A percentile compares a stretch with the other conserved stretches of the same genome.
phyloP scores from a whole-genome alignment of 257 asterid species.

The Solanum piurae region DNA sequence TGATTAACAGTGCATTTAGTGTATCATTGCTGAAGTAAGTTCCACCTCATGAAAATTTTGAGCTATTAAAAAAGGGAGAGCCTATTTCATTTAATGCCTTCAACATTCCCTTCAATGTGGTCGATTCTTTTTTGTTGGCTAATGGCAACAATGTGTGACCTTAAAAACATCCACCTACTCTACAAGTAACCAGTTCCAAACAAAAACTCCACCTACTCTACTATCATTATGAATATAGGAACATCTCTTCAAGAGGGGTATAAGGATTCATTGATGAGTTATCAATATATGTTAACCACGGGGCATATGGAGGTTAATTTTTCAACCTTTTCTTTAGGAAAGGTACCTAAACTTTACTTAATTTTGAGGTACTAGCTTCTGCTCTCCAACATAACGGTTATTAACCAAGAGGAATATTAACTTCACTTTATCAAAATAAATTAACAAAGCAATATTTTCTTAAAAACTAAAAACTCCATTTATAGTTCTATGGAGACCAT shows the following conservation, averaged over 20 bases:
- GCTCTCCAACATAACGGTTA: neutral
- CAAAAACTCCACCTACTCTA: neutral
- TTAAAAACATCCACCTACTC: neutral
- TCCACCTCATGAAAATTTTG: neutral
- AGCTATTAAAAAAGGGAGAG: neutral
- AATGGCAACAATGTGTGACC: neutral
- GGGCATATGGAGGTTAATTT: neutral
- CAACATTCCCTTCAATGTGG: neutral
- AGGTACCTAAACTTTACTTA: neutral
- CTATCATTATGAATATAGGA: neutral
- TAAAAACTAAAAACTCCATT: neutral
- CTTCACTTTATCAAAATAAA: neutral
- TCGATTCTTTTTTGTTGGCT: neutral
- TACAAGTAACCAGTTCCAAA: neutral
- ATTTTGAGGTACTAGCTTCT: neutral
- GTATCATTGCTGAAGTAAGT: neutral
- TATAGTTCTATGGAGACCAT: neutral
- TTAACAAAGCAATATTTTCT: neutral
- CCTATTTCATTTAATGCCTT: neutral
- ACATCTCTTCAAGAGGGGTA: neutral
- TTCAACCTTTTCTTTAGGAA: neutral
- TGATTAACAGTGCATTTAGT: neutral
- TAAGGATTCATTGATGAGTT: neutral
- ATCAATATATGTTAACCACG: neutral
- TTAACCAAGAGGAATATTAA: neutral